Conservation (phyloP, 345 rosid species). For the Gossypium ekmanianum region DNA sequence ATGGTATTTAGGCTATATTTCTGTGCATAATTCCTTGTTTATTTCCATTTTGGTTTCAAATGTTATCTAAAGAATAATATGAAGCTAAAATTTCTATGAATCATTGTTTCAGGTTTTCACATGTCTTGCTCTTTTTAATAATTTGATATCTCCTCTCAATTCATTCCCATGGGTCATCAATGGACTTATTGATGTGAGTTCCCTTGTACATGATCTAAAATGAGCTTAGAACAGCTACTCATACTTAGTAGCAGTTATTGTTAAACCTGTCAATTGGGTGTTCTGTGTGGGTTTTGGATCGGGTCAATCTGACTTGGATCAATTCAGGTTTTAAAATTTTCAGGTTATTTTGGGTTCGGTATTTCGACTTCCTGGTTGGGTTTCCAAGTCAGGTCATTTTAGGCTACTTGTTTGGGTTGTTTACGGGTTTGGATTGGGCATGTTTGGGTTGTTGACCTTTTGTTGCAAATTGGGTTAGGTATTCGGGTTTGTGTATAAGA, state of each 20-base stretch:
- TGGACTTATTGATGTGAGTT: constrained; percentile 89
- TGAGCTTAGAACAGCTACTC: constrained; percentile 1
- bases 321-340: no score
- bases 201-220: constrained; percentile 5
- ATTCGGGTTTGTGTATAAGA: no score
- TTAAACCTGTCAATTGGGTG: no score
- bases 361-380: no score
- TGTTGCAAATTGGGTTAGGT: no score
- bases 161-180: constrained; percentile 97
- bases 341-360: no score
- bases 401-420: no score
- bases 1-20: constrained; percentile 41
- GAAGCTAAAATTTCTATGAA: constrained; percentile 16
- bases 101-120: constrained; percentile 72
- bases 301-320: no score
- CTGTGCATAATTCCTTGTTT: background rate
- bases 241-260: constrained; percentile 4
- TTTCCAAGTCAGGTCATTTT: no score
- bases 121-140: constrained; percentile 85
- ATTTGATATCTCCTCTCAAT: constrained; percentile 84
- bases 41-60: constrained; percentile 13
- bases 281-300: no score
- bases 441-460: no score
- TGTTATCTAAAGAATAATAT: background rate
- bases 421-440: no score